Percentiles rank a stretch among this genome's conserved stretches.
Conservation (phyloP, 192 early-diverging fungal species). For the Coemansia sp. region DNA sequence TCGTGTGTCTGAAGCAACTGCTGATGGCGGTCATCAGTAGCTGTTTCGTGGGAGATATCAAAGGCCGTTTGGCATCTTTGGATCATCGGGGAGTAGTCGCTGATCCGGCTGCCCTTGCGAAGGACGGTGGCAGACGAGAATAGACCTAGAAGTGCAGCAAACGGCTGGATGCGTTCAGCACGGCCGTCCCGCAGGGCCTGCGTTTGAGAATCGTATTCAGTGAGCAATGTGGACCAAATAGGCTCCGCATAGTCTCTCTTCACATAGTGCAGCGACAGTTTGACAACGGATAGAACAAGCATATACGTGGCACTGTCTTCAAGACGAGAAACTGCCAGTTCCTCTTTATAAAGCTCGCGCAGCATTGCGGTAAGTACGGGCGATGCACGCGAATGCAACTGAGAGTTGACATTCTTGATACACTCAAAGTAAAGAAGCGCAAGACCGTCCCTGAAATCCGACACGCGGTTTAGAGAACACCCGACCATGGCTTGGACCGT, state of each 20-base stretch:
- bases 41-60: constrained; percentile 1
- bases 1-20: neutral
- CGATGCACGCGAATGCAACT: constrained; percentile 59
- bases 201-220: constrained; percentile 28
- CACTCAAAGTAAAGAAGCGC: constrained; percentile 82
- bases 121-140: constrained; percentile 28
- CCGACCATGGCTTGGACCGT: constrained; percentile 57
- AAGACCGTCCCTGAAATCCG: constrained; percentile 71
- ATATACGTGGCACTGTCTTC: constrained; percentile 28
- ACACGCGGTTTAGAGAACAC: constrained; percentile 29
- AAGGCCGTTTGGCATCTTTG: constrained; percentile 39
- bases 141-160: constrained; percentile 22
- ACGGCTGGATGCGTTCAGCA: constrained; percentile 18
- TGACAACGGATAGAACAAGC: constrained; percentile 30
- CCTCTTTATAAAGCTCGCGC: constrained; percentile 34
- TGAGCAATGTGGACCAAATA: constrained; percentile 38
- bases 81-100: constrained; percentile 33
- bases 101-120: constrained; percentile 49
- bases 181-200: constrained; percentile 4
- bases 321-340: constrained; percentile 11
- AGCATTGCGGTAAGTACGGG: constrained; percentile 46
- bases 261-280: constrained; percentile 37
- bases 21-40: neutral
- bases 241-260: constrained; percentile 28
- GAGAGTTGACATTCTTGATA: constrained; percentile 66